These are phyloP conservation scores for Naegleria gruberi DNA, from an alignment of 208 protist genomes.

Conservation along the genomic window DNA sequence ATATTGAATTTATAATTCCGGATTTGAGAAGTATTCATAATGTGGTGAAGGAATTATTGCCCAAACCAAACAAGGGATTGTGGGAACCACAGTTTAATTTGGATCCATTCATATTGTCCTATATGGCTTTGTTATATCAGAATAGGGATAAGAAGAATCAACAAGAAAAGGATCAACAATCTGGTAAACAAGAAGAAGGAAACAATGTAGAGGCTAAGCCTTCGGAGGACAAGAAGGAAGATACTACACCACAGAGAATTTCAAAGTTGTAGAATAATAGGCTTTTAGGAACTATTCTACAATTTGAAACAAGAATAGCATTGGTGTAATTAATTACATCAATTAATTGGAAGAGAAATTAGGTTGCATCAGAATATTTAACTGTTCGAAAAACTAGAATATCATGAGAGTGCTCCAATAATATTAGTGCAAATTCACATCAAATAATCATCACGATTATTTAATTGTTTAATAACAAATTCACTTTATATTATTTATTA, in stretches of 20 bases:
- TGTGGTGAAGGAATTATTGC: background rate
- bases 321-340: too few species aligned
- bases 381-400: too few species aligned
- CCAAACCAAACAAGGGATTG: slow-evolving; percentile 10
- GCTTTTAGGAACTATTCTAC: too few species aligned
- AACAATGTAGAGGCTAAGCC: background rate
- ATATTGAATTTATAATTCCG: background rate
- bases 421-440: too few species aligned
- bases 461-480: too few species aligned
- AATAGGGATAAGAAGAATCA: background rate
- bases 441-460: too few species aligned
- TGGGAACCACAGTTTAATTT: slow-evolving; percentile 7
- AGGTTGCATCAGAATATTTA: too few species aligned
- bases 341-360: too few species aligned
- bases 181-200: background rate
- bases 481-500: too few species aligned
- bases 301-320: too few species aligned
- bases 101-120: background rate
- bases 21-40: background rate
- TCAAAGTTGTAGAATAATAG: too few species aligned
- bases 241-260: background rate
- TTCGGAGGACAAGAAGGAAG: background rate
- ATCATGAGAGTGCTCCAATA: too few species aligned
- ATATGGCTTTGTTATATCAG: background rate
- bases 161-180: background rate